Evolutionary conservation across 305 asterid species (phyloP), one percentile per base, ranked within the genome.

Genomic region (Stenogyne calaminthoides): DNA sequence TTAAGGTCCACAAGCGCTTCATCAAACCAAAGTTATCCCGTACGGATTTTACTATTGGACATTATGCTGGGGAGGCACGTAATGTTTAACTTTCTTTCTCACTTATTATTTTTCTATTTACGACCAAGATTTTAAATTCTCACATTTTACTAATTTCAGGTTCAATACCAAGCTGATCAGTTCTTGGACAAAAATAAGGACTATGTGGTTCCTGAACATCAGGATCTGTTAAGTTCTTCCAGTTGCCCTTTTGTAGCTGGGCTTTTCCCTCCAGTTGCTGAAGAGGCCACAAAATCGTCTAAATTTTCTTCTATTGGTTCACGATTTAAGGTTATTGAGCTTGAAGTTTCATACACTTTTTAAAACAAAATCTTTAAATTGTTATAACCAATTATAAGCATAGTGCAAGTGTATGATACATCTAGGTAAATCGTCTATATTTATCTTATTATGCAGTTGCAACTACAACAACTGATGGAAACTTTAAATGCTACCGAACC

Each of bases 181-280:
- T 95, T 92, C 84, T 79, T 95, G 81, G 99, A 95, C 89, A 95
- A 95, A 86, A 95, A 92, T 88, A 95, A 95, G 84, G 98, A 92
- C 83, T 95, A 95, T 62, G 93, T 95, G 77, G 98, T 95, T 80
- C 88, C 93, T 79, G 99, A 95, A 81, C 96, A 95, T 82, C 98
- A 95, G 83, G 98, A 95, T 87, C 84, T 95, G 68, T 84, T 95
- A 84, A 69, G 92, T 86, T 80, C 89, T 83, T 95, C 99, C 76
- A 86, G 83, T 72, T 95, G 99, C 80, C 34, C 90, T 77, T 95
- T 95, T 83, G 99, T 92, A 71, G 97, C 91, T 16, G 99, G 95
- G 63, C 92, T 95, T 87, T 95, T 95, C 84, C 99, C 99, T 84
- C 89, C 86, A 76, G 59, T 88, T 72, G 78, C 82, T 73, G 99